Evolutionary conservation across 495 filamentous ascomycete species (phyloP).

Genomic region (Penicillium tannophilum): DNA sequence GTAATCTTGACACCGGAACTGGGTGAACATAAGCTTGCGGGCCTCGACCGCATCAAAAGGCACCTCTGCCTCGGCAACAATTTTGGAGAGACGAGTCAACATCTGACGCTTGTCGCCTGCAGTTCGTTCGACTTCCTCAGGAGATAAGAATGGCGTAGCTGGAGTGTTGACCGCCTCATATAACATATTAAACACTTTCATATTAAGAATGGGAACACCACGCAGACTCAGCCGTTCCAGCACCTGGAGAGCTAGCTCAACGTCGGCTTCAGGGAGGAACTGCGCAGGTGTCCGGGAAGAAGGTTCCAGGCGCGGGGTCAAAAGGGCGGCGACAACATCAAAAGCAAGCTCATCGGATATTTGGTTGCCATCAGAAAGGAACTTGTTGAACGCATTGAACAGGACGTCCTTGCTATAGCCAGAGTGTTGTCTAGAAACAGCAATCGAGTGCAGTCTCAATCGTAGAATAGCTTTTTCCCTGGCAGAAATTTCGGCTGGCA

Average conservation of each 20-base stretch:
- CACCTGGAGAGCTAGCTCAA: constrained; percentile 46
- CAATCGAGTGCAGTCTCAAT: constrained; percentile 42
- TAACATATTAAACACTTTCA: constrained; percentile 47
- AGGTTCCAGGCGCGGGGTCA: constrained; percentile 26
- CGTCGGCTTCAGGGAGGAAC: constrained; percentile 29
- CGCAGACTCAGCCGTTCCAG: constrained; percentile 48
- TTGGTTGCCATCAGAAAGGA: constrained; percentile 33
- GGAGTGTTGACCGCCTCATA: constrained; percentile 33
- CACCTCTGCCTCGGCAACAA: constrained; percentile 38
- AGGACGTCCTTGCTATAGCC: constrained; percentile 40
- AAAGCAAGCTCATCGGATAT: constrained; percentile 40
- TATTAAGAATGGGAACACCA: constrained; percentile 44
- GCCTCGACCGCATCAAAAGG: constrained; percentile 51
- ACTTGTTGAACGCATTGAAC: constrained; percentile 30
- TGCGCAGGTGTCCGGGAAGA: constrained; percentile 7
- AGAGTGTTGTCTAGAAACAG: constrained; percentile 38
- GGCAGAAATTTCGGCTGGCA: constrained; percentile 32
- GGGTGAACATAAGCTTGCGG: constrained; percentile 50
- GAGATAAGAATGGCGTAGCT: constrained; percentile 14
- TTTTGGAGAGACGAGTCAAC: constrained; percentile 26
- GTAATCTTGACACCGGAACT: constrained; percentile 47
- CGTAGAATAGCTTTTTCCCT: constrained; percentile 30
- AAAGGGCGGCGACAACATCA: constrained; percentile 39
- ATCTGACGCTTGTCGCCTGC: constrained; percentile 15
- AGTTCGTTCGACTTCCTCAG: constrained; percentile 4